phyloP scores from a whole-genome alignment of 768 basidiomycete genomes.

The Ramaria rubella region DNA sequence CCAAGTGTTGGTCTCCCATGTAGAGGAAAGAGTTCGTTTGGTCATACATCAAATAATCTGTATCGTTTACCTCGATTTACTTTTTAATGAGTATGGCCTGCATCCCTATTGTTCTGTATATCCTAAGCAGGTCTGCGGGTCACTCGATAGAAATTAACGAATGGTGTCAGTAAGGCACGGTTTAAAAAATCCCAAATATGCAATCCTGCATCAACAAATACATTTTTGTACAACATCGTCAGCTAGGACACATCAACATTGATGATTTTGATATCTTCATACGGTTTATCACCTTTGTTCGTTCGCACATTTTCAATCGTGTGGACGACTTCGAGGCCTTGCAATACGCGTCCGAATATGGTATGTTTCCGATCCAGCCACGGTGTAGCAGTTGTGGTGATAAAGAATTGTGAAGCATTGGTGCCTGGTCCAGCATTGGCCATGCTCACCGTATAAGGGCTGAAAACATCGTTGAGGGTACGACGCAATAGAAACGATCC shows the following conservation, averaged over 20 bases:
- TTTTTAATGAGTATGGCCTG: background rate
- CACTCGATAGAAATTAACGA: too few species aligned
- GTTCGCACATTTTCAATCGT: conserved; percentile 87
- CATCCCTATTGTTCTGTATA: too few species aligned
- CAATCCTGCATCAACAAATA: too few species aligned
- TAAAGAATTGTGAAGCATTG: conserved; percentile 97
- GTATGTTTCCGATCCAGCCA: conserved; percentile 92
- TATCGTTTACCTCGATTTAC: background rate
- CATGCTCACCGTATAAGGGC: conserved; percentile 95
- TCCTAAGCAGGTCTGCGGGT: too few species aligned
- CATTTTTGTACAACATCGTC: background rate
- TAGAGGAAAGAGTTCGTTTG: background rate
- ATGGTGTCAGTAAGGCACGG: too few species aligned
- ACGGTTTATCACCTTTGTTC: conserved; percentile 81
- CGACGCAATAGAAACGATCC: background rate
- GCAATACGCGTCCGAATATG: conserved; percentile 84
- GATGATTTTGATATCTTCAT: conserved; percentile 88
- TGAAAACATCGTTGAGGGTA: conserved; percentile 22
- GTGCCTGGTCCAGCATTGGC: conserved; percentile 86
- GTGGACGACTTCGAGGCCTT: conserved; percentile 86
- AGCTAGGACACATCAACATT: conserved; percentile 37
- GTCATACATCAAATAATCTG: conserved; percentile 1
- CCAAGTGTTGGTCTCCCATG: background rate
- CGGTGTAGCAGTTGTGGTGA: conserved; percentile 89
- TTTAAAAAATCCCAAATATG: too few species aligned